Evolutionary conservation across 2,329 filamentous ascomycete species (phyloP).

Genomic region (Exserohilum rostratum): DNA sequence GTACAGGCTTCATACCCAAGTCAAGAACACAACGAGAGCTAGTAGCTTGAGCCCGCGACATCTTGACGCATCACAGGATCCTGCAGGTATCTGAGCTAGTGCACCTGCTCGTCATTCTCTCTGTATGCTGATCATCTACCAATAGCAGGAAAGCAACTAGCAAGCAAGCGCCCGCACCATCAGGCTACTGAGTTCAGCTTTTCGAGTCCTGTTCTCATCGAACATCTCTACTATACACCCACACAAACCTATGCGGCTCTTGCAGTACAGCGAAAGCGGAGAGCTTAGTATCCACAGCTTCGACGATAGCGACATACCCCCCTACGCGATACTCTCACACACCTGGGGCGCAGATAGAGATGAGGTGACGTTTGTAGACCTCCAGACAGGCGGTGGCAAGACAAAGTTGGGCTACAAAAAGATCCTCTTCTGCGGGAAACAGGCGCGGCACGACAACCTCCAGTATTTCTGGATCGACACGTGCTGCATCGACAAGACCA

Average conservation of each 20-base stretch:
- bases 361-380: slow-evolving; percentile 34
- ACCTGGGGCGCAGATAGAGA: slow-evolving; percentile 29
- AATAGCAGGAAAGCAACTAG: not conserved
- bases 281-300: slow-evolving; percentile 5
- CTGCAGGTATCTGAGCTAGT: not conserved
- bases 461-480: slow-evolving; percentile 3
- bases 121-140: not conserved
- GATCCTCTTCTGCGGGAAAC: not conserved
- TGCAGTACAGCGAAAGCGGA: slow-evolving; percentile 12
- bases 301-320: slow-evolving; percentile 3
- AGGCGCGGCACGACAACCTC: not conserved
- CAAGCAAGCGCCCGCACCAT: not conserved
- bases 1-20: not conserved
- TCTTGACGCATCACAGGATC: not conserved
- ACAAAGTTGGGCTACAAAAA: slow-evolving; percentile 5
- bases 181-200: slow-evolving; percentile 7
- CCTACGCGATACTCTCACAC: slow-evolving; percentile 38
- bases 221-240: slow-evolving; percentile 1
- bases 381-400: slow-evolving; percentile 11
- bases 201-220: not conserved
- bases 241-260: slow-evolving; percentile 18
- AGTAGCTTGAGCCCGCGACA: not conserved
- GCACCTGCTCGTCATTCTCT: not conserved
- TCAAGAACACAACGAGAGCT: not conserved
- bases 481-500: not conserved